Conservation (phyloP, 192 early-diverging fungal genomes). For the Coemansia nantahalensis region DNA sequence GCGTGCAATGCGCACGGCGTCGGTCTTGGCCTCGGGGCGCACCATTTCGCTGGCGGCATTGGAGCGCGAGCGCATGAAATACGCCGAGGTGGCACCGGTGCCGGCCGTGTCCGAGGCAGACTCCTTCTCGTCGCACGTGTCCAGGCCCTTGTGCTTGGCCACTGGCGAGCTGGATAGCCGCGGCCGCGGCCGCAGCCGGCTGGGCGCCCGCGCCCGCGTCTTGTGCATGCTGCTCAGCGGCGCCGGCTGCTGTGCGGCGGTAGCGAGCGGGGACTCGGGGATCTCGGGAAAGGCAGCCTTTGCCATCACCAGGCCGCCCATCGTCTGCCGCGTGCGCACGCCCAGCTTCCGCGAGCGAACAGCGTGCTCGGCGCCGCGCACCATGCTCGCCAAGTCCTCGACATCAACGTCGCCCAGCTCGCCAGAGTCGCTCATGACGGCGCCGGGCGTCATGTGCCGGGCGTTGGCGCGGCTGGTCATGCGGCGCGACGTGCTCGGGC, state of each 20-base stretch:
- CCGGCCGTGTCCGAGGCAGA: slow-evolving; percentile 1
- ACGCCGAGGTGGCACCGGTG: slow-evolving; percentile 12
- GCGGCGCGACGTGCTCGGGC: slow-evolving; percentile 4
- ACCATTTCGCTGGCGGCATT: slow-evolving; percentile 50
- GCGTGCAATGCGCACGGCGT: slow-evolving; percentile 34
- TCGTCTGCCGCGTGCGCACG: slow-evolving; percentile 21
- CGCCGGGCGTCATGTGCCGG: slow-evolving; percentile 15
- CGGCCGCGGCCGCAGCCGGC: slow-evolving; percentile 5
- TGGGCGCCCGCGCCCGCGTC: slow-evolving; percentile 1
- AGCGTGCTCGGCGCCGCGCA: slow-evolving; percentile 44
- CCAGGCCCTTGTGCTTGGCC: not conserved
- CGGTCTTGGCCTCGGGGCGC: slow-evolving; percentile 47
- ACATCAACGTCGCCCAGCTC: slow-evolving; percentile 43
- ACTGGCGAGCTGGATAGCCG: slow-evolving; percentile 3
- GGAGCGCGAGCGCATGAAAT: slow-evolving; percentile 44
- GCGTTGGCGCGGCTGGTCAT: slow-evolving; percentile 2
- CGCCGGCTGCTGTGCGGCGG: no score
- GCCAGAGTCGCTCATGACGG: slow-evolving; percentile 22
- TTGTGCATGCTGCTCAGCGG: no score
- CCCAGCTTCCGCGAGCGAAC: slow-evolving; percentile 45
- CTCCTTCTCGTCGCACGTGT: not conserved
- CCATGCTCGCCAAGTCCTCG: slow-evolving; percentile 48
- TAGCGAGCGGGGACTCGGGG: slow-evolving; percentile 26
- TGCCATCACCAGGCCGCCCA: not conserved
- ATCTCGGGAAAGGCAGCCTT: slow-evolving; percentile 39